Evolutionary conservation across 2,329 filamentous ascomycete genomes (phyloP).

Genomic region (Sclerotiophoma versabilis): DNA sequence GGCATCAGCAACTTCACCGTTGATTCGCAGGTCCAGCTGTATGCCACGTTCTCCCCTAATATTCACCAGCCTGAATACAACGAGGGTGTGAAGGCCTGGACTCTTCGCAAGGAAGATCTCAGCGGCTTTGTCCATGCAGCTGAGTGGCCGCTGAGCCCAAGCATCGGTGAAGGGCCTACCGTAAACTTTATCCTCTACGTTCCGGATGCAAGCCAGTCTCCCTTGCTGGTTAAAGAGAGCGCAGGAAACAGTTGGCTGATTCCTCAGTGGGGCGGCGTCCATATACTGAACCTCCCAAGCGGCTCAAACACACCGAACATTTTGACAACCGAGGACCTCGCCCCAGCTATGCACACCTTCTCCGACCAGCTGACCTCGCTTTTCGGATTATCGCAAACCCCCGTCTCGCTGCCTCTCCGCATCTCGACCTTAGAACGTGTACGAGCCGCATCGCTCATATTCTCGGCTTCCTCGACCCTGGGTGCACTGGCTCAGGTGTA

Average conservation of each 20-base stretch:
- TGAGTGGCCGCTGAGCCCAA: slow-evolving; percentile 95
- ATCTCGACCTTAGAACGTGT: slow-evolving; percentile 86
- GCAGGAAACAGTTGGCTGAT: slow-evolving; percentile 84
- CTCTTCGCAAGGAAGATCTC: slow-evolving; percentile 81
- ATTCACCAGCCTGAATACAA: slow-evolving; percentile 65
- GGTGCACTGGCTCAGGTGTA: slow-evolving; percentile 88
- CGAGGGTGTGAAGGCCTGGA: slow-evolving; percentile 65
- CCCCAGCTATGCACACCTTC: slow-evolving; percentile 85
- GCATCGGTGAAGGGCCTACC: slow-evolving; percentile 90
- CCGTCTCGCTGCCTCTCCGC: slow-evolving; percentile 79
- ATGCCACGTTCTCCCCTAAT: slow-evolving; percentile 73
- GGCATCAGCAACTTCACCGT: slow-evolving; percentile 94
- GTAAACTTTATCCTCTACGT: slow-evolving; percentile 96
- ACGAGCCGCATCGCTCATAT: slow-evolving; percentile 80
- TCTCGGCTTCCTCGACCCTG: slow-evolving; percentile 90
- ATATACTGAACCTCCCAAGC: slow-evolving; percentile 68
- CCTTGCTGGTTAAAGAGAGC: slow-evolving; percentile 66
- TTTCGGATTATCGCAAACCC: slow-evolving; percentile 81
- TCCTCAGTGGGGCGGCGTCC: slow-evolving; percentile 89
- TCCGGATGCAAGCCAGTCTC: slow-evolving; percentile 71
- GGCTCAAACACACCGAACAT: slow-evolving; percentile 51
- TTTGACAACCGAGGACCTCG: slow-evolving; percentile 71
- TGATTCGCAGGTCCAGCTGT: slow-evolving; percentile 94
- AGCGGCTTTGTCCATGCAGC: slow-evolving; percentile 97
- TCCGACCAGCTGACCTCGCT: slow-evolving; percentile 88